phyloP scores from a whole-genome alignment of 1,284 basidiomycete genomes.

The Tilletia walkeri region DNA sequence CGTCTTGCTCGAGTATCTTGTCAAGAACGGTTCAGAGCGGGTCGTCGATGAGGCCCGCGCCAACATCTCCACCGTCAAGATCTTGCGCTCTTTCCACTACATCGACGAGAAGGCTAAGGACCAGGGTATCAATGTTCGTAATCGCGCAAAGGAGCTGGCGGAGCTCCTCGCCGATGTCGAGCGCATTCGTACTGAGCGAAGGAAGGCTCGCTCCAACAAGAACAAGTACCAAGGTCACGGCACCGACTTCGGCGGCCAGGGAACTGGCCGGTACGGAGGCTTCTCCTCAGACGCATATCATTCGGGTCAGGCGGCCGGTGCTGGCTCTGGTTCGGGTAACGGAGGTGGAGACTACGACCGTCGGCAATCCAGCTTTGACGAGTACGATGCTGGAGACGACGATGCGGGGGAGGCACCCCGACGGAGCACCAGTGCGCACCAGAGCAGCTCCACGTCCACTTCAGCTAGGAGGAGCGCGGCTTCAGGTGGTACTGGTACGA shows the following conservation, averaged over 20 bases:
- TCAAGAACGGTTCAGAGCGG: conserved; percentile 97
- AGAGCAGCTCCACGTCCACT: neutral
- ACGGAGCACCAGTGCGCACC: neutral
- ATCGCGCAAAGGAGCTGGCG: conserved; percentile 86
- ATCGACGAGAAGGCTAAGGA: conserved; percentile 99
- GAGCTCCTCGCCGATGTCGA: conserved; percentile 88
- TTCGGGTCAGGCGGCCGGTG: conserved; percentile 47
- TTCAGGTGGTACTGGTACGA: conserved; percentile 9
- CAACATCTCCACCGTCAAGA: conserved; percentile 92
- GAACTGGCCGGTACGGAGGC: conserved; percentile 70
- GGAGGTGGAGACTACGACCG: conserved; percentile 61
- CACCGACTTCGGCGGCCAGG: conserved; percentile 67
- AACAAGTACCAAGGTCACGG: conserved; percentile 86
- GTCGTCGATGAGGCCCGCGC: conserved; percentile 96
- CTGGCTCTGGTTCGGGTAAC: conserved; percentile 60
- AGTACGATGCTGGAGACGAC: conserved; percentile 95
- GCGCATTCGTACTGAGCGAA: conserved; percentile 79
- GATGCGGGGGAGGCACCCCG: conserved; percentile 62
- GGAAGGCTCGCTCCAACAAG: conserved; percentile 89
- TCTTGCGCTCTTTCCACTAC: conserved; percentile 96
- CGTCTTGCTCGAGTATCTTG: conserved; percentile 79
- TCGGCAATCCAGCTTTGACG: conserved; percentile 66
- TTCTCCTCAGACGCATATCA: conserved; percentile 71
- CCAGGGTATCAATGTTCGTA: conserved; percentile 96
- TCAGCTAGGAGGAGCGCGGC: neutral